Conservation (phyloP, 2,329 filamentous ascomycete species). For the Aspergillus pseudonomiae region DNA sequence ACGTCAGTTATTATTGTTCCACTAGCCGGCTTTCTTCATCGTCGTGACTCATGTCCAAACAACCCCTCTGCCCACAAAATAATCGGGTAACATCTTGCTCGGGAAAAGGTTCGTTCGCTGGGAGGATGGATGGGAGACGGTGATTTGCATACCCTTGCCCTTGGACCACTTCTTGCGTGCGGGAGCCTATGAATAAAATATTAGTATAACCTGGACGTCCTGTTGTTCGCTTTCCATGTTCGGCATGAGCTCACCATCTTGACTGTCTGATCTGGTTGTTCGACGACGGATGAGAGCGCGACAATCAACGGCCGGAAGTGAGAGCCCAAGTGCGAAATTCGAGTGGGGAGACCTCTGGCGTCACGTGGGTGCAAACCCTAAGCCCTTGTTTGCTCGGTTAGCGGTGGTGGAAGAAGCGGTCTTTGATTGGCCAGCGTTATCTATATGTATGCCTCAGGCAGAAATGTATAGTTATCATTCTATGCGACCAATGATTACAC, state of each 20-base stretch:
- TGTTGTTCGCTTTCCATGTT: slow-evolving; percentile 1
- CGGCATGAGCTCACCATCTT: slow-evolving; percentile 39
- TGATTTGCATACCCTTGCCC: slow-evolving; percentile 55
- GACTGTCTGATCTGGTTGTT: slow-evolving; percentile 41
- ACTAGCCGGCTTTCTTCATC: background rate
- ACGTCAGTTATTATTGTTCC: slow-evolving; percentile 11
- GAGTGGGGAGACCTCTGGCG: slow-evolving; percentile 42
- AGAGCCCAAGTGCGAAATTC: slow-evolving; percentile 39
- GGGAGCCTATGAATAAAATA: slow-evolving; percentile 42
- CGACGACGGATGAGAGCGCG: slow-evolving; percentile 34
- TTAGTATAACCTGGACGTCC: slow-evolving; percentile 17
- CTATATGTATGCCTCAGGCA: slow-evolving; percentile 14
- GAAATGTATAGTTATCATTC: background rate
- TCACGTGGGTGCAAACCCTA: slow-evolving; percentile 30
- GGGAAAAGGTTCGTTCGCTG: slow-evolving; percentile 11
- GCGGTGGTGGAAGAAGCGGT: slow-evolving; percentile 4
- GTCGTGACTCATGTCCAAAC: slow-evolving; percentile 2
- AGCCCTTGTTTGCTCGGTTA: slow-evolving; percentile 35
- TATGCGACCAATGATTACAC: background rate
- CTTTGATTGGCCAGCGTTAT: slow-evolving; percentile 15
- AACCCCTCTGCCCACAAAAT: slow-evolving; percentile 17
- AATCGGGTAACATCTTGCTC: slow-evolving; percentile 26
- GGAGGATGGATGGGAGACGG: slow-evolving; percentile 11
- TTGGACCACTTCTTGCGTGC: slow-evolving; percentile 61
- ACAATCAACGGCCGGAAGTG: slow-evolving; percentile 27